phyloP scores from a whole-genome alignment of 148 eudicot species.

The Cornus kousa region DNA sequence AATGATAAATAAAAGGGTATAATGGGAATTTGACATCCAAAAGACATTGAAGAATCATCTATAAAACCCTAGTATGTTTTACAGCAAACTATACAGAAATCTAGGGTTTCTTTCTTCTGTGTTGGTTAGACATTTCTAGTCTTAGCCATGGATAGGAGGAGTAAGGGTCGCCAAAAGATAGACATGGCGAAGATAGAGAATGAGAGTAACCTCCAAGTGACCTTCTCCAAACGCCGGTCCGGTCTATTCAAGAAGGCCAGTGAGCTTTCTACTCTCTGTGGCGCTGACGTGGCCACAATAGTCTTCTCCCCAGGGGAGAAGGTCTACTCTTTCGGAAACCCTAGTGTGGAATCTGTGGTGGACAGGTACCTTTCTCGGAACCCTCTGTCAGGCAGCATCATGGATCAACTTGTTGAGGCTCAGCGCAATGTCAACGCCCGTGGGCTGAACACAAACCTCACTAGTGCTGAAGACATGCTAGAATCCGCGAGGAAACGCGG shows the following conservation, averaged over 20 bases:
- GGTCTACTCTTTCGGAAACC: conserved; percentile 29
- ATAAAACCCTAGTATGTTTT: neutral
- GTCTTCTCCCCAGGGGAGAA: conserved; percentile 26
- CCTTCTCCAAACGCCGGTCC: conserved; percentile 33
- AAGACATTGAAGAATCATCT: neutral
- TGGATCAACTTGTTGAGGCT: conserved; percentile 5
- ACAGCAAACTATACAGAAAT: neutral
- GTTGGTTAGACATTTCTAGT: neutral
- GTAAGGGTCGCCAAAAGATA: conserved; percentile 30
- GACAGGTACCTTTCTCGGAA: conserved; percentile 13
- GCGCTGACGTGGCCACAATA: conserved; percentile 19
- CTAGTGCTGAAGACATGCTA: neutral
- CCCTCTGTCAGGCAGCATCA: neutral
- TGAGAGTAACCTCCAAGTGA: conserved; percentile 16
- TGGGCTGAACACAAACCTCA: conserved; percentile 13
- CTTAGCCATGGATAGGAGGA: conserved; percentile 8
- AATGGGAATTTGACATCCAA: neutral
- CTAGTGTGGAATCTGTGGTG: conserved; percentile 14
- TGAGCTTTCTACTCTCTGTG: conserved; percentile 36
- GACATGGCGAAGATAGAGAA: conserved; percentile 19
- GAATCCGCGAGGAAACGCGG: conserved; percentile 14
- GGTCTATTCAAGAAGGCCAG: conserved; percentile 42
- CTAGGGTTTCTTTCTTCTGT: neutral
- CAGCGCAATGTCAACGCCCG: neutral
- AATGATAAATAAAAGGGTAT: too few species aligned